A percentile compares a stretch with the other conserved stretches of the same genome.
These are phyloP conservation scores for Alectoria sarmentosa DNA, from an alignment of 495 filamentous ascomycete genomes.

Conservation along the genomic window DNA sequence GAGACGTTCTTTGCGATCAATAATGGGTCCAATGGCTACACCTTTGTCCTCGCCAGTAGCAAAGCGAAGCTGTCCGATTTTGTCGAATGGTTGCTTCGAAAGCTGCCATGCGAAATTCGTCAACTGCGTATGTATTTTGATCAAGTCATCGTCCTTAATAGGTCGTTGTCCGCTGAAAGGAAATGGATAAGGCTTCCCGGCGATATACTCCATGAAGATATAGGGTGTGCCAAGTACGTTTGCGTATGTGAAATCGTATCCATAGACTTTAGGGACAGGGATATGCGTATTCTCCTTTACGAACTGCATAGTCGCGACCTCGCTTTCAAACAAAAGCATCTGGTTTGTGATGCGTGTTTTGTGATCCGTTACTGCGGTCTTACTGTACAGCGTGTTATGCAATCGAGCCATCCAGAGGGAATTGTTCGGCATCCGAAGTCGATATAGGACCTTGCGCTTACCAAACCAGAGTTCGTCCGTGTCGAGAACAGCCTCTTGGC, in stretches of 20 bases:
- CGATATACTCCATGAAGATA: slow-evolving; percentile 5
- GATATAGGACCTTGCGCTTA: slow-evolving; percentile 1
- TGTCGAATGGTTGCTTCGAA: not conserved
- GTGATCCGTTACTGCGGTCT: not conserved
- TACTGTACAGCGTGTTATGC: not conserved
- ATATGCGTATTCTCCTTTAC: slow-evolving; percentile 4
- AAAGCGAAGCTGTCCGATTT: slow-evolving; percentile 6
- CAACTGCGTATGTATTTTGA: not conserved
- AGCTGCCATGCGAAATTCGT: slow-evolving; percentile 2
- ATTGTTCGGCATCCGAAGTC: slow-evolving; percentile 1
- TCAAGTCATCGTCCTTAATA: not conserved
- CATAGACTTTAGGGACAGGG: slow-evolving; percentile 1
- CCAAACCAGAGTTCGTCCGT: not conserved
- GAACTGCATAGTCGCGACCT: slow-evolving; percentile 4
- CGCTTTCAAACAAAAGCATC: not conserved
- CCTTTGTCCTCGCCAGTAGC: not conserved
- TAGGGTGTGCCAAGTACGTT: slow-evolving; percentile 2
- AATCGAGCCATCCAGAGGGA: slow-evolving; percentile 2
- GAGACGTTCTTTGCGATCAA: slow-evolving; percentile 6
- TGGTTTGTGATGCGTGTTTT: not conserved
- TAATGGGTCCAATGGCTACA: not conserved
- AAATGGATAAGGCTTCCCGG: slow-evolving; percentile 4
- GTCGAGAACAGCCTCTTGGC: not conserved
- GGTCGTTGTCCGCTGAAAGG: slow-evolving; percentile 1
- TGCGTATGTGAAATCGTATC: not conserved